These are phyloP conservation scores for Aspergillus panamensis DNA, from an alignment of 495 filamentous ascomycete species.

Conservation along the genomic window DNA sequence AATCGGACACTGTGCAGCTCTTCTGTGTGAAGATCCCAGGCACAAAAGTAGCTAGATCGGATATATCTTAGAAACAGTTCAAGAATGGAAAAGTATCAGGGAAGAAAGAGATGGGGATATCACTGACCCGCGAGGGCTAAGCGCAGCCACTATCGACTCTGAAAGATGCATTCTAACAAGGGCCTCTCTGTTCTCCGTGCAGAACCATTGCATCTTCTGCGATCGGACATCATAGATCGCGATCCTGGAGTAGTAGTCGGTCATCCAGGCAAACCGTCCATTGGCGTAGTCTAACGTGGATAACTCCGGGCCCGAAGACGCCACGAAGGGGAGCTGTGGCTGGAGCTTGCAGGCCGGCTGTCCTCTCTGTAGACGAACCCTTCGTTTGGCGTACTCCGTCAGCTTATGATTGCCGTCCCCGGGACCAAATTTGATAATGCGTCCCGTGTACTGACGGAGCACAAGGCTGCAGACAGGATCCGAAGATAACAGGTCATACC, in stretches of 20 bases:
- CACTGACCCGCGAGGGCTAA: conserved; percentile 28
- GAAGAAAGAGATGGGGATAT: too few species aligned
- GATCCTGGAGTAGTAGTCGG: conserved; percentile 10
- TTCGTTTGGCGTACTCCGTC: conserved; percentile 19
- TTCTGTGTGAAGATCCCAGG: conserved; percentile 29
- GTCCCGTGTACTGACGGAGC: conserved; percentile 17
- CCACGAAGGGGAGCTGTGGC: not conserved
- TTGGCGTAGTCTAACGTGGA: conserved; percentile 23
- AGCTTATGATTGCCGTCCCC: conserved; percentile 8
- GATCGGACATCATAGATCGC: conserved; percentile 20
- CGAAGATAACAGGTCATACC: conserved; percentile 31
- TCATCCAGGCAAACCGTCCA: conserved; percentile 26
- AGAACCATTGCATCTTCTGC: conserved; percentile 14
- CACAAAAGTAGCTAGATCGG: conserved; percentile 26
- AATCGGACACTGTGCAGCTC: conserved; percentile 25
- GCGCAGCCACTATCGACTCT: conserved; percentile 22
- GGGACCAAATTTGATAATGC: not conserved
- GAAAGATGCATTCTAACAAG: conserved; percentile 23
- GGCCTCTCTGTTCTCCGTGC: conserved; percentile 31
- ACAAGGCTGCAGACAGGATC: conserved; percentile 15
- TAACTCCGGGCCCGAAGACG: not conserved
- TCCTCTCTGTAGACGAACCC: conserved; percentile 23
- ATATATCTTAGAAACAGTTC: not conserved
- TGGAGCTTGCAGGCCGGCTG: conserved; percentile 10
- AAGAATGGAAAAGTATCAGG: too few species aligned